Evolutionary conservation across 306 rosid species (phyloP).

Genomic region (Ormosia emarginata): DNA sequence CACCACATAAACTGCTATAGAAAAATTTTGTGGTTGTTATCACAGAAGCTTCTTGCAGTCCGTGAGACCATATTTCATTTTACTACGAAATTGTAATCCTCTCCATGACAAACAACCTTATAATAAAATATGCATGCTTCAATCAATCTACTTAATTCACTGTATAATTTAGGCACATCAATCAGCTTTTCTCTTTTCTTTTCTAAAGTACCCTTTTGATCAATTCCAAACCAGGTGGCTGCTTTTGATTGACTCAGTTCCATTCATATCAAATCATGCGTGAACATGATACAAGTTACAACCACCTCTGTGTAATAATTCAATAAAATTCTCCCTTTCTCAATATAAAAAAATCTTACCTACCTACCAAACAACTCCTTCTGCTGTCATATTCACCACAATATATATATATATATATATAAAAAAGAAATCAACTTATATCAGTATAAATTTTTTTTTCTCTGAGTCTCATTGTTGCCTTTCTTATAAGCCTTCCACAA

Average conservation of each 20-base stretch:
- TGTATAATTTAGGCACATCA: not conserved
- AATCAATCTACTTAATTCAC: not conserved
- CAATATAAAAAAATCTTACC: not conserved
- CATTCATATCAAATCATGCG: conserved; percentile 18
- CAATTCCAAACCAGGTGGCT: conserved; percentile 17
- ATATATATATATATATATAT: no score
- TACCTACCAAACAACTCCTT: not conserved
- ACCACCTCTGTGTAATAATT: conserved; percentile 22
- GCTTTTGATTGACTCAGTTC: conserved; percentile 13
- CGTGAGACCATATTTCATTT: not conserved
- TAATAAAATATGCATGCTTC: not conserved
- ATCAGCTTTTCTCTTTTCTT: conserved; percentile 16
- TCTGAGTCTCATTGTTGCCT: no score
- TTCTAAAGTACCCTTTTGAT: conserved; percentile 7
- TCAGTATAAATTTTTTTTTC: no score
- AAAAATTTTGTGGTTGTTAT: not conserved
- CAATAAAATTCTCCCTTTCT: not conserved
- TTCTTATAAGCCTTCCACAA: no score
- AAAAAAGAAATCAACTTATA: no score
- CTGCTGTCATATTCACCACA: not conserved
- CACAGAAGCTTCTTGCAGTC: not conserved
- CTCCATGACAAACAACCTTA: not conserved
- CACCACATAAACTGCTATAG: not conserved
- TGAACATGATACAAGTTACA: not conserved
- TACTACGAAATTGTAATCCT: not conserved